phyloP scores from a whole-genome alignment of 805 yeast species.

The Candida xiaguanensis region DNA sequence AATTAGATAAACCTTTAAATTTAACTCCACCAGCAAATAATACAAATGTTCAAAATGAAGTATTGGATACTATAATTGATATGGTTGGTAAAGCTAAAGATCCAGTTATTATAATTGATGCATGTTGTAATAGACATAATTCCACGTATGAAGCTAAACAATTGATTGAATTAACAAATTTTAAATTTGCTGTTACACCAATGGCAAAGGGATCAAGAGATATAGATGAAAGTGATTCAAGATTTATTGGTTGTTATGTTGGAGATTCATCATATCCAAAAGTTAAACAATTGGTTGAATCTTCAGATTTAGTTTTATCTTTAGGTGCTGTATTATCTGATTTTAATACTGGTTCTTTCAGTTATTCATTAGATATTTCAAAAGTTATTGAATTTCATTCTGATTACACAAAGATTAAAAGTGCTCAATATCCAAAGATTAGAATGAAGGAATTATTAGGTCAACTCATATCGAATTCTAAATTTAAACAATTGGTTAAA shows the following conservation, averaged over 20 bases:
- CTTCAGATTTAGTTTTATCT: slow-evolving; percentile 64
- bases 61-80: slow-evolving; percentile 20
- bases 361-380: slow-evolving; percentile 19
- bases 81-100: slow-evolving; percentile 2
- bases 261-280: slow-evolving; percentile 28
- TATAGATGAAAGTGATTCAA: slow-evolving; percentile 61
- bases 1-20: slow-evolving; percentile 17
- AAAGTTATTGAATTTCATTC: slow-evolving; percentile 35
- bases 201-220: slow-evolving; percentile 53
- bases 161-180: slow-evolving; percentile 46
- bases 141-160: slow-evolving; percentile 51
- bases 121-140: slow-evolving; percentile 47
- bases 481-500: slow-evolving; percentile 14
- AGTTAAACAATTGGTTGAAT: slow-evolving; percentile 19
- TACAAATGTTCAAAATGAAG: slow-evolving; percentile 5
- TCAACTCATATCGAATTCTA: slow-evolving; percentile 17
- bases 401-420: slow-evolving; percentile 36
- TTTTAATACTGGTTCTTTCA: slow-evolving; percentile 23
- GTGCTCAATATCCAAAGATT: slow-evolving; percentile 16
- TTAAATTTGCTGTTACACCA: slow-evolving; percentile 43
- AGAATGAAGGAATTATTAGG: slow-evolving; percentile 28
- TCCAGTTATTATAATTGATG: slow-evolving; percentile 37
- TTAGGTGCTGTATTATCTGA: slow-evolving; percentile 59
- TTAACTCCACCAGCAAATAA: slow-evolving; percentile 5
- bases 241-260: slow-evolving; percentile 75